Conservation (phyloP, 1,139 yeast genomes). For the Hanseniaspora sp. region DNA sequence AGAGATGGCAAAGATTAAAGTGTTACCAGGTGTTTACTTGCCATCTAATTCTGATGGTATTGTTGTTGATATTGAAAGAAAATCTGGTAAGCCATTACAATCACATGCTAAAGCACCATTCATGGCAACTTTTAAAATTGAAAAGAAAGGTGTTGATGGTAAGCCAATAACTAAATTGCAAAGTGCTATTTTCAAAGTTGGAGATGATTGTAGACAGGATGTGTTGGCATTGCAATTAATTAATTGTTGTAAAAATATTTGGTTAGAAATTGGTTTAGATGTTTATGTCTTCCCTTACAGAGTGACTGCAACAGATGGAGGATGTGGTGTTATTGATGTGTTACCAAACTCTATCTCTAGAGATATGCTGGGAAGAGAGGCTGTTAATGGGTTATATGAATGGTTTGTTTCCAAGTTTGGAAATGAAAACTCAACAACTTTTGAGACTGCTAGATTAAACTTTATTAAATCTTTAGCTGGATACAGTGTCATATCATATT, state of each 20-base stretch:
- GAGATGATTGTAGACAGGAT: constrained; percentile 98
- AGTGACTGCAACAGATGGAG: constrained; percentile 97
- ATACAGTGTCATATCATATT: constrained; percentile 82
- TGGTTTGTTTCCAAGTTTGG: constrained; percentile 89
- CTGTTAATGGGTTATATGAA: constrained; percentile 91
- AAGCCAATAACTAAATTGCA: constrained; percentile 56
- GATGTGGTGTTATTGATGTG: constrained; percentile 97
- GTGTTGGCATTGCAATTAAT: constrained; percentile 86
- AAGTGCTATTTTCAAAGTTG: constrained; percentile 95
- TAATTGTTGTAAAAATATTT: constrained; percentile 81
- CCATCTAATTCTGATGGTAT: constrained; percentile 96
- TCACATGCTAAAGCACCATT: constrained; percentile 98
- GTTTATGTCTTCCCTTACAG: constrained; percentile 85
- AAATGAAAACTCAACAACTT: constrained; percentile 78
- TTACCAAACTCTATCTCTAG: constrained; percentile 88
- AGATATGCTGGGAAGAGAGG: constrained; percentile 98
- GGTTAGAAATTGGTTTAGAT: constrained; percentile 80
- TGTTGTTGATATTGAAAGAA: constrained; percentile 83
- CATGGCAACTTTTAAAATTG: constrained; percentile 87
- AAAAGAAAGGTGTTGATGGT: constrained; percentile 32
- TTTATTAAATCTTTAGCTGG: constrained; percentile 92
- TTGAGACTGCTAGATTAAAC: constrained; percentile 82
- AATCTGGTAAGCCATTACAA: constrained; percentile 91
- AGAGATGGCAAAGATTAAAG: constrained; percentile 73
- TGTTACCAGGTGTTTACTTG: constrained; percentile 76